Percentiles rank a stretch among this genome's conserved stretches.
phyloP scores from a whole-genome alignment of 768 basidiomycete species.

The Cyclocybe cylindracea region DNA sequence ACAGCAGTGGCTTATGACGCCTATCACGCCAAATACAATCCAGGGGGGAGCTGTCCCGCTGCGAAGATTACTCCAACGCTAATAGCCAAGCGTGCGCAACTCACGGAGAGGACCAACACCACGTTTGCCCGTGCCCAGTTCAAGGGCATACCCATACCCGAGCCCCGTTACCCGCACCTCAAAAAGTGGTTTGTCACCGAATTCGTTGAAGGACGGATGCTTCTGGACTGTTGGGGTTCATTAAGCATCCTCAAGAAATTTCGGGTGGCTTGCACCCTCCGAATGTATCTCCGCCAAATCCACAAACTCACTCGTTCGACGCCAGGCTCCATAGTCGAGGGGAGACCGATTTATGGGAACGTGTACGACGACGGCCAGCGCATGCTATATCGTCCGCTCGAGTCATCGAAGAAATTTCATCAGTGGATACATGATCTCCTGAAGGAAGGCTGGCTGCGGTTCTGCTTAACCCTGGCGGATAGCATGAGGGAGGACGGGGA shows the following conservation, averaged over 20 bases:
- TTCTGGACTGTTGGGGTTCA: constrained; percentile 23
- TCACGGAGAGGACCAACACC: background rate
- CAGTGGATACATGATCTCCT: no score
- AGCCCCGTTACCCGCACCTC: constrained; percentile 10
- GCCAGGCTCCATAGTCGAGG: constrained; percentile 1
- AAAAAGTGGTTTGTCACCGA: constrained; percentile 22
- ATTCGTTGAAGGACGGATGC: constrained; percentile 21
- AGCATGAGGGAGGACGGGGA: no score
- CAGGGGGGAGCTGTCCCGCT: background rate
- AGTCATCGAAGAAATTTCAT: no score
- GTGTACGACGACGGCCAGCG: no score
- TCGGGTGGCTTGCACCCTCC: constrained; percentile 25
- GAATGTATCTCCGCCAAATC: constrained; percentile 26
- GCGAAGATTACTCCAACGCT: constrained; percentile 6
- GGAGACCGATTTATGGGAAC: background rate
- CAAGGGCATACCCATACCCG: constrained; percentile 5
- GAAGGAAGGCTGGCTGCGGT: no score
- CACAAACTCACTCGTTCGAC: constrained; percentile 5
- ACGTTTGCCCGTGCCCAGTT: constrained; percentile 6
- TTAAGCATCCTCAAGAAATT: constrained; percentile 20
- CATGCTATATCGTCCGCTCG: no score
- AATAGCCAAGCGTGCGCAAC: constrained; percentile 1
- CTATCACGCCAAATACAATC: background rate
- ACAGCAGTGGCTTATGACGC: background rate
- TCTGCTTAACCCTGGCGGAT: no score